Base-by-base conservation (phyloP, 2,329 filamentous ascomycete genomes). In the Thyridium curvatum region DNA sequence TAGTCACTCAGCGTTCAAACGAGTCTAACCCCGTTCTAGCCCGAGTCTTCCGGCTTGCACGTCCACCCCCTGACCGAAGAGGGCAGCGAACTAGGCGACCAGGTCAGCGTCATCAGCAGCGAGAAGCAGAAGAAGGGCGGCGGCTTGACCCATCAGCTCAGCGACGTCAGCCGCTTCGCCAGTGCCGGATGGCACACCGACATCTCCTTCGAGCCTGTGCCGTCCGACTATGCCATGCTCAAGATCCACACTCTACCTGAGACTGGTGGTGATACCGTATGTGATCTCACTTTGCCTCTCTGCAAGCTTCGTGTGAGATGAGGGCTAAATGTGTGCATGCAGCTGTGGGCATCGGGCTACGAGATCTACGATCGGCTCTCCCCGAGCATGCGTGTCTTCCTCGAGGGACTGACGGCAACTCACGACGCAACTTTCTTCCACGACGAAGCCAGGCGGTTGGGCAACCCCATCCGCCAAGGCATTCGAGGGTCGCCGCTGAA, bases 401-500 rank as follows among this genome's bases (percentile, higher is more conserved):
- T 46, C 1, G 69, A 72, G 42, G 57, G 60, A 1, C 50, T 77
- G 12, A 74, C 70, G 0, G 72, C 67, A 13, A 74, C 68, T 1
- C 64, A 68, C 46, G 64, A 71, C 41, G 66, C 67, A 18, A 65
- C 56, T 9, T 69, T 71, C 49, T 77, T 76, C 53, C 60, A 67
- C 28, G 66, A 71, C 7, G 68, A 71, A 45, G 71, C 72, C 10
- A 56, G 57, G 35, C 56, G 65, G 9, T 58, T 72, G 1, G 71
- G 71, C 1, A 56, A 62, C 34, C 51, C 55, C 1, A 35, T 56
- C 18, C 46, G 52, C 18, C 48, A 52, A 39, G 51, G 48, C n/a
- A 39, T 48, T 39, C 62, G 73, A 8, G 78, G 78, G 2, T 71
- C 71, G 1, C 75, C 75, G 1, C 60, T 77, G 41, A 82, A 82